Base-by-base conservation (phyloP, 768 basidiomycete genomes). In the Calocybe cyanea region DNA sequence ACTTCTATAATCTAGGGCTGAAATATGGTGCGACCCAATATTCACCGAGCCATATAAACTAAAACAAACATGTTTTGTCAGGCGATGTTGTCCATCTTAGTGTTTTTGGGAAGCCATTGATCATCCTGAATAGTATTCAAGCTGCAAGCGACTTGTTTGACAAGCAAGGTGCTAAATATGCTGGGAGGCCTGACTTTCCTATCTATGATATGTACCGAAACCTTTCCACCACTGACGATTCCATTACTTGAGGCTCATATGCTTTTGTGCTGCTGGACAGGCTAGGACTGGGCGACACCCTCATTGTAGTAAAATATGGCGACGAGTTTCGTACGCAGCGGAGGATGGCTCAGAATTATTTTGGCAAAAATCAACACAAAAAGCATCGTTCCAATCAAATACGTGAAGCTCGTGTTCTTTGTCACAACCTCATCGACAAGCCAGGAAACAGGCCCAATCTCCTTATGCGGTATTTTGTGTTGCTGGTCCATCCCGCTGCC, bases 1-100 rank as follows among this genome's bases (percentile, higher is more conserved):
- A 55, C 9, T 67, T 64, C 42, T 55, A 61, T 39, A 40, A 60
- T 30, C 62, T 63, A 56, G 56, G 62, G 1, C 61, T 64, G 50
- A 56, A 46, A 46, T 67, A 69, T 51, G 69, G 69, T 64, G 14
- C 18, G 54, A 19, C 40, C 19, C 33, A n/a, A n/a, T 34, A 8
- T 17, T 31, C 23, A 30, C 43, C 11, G 25, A 8, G 21, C 7
- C 20, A 19, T 21, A n/a, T 40, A 21, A 35, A 31, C 28, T 44
- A n/a, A 6, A 8, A n/a, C 15, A 47, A 38, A 7, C 14, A 5
- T 7, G 7, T n/a, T 35, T n/a, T 35, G 13, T 5, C 40, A 62
- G 60, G 60, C 13, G 56, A 54, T 33, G 54, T 62, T 15, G 42
- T 55, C 31, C 39, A 47, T 14, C 21, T 59, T 24, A 28, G 42